Conservation (phyloP, 345 rosid species). For the Psidium friedrichsthalianum region DNA sequence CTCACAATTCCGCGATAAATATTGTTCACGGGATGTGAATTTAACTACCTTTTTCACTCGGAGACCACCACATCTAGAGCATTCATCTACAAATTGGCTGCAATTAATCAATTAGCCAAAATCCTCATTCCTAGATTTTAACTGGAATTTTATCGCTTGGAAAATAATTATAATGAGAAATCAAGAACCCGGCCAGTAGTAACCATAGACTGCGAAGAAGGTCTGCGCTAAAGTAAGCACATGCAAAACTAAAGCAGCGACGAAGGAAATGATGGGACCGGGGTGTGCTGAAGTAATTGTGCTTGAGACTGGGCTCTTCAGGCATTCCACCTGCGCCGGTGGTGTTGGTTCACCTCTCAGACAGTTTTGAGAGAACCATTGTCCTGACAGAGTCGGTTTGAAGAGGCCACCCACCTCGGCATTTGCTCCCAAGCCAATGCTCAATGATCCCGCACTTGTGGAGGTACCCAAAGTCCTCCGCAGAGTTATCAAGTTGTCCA, state of each 20-base stretch:
- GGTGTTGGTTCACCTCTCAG: slow-evolving; percentile 40
- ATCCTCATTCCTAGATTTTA: neutral
- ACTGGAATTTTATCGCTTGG: neutral
- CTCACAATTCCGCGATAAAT: accelerated
- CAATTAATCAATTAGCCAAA: neutral
- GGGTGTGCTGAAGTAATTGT: slow-evolving; percentile 60
- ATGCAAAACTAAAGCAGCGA: slow-evolving; percentile 51
- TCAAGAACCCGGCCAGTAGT: slow-evolving; percentile 19
- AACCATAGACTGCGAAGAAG: slow-evolving; percentile 52
- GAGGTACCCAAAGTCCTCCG: slow-evolving; percentile 64
- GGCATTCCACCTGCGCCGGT: slow-evolving; percentile 63
- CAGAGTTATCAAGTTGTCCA: slow-evolving; percentile 84
- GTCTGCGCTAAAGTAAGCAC: slow-evolving; percentile 62
- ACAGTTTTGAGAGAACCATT: slow-evolving; percentile 45
- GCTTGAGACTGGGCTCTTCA: slow-evolving; percentile 56
- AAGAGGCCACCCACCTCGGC: slow-evolving; percentile 74
- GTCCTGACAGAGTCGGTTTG: slow-evolving; percentile 71
- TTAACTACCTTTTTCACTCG: neutral
- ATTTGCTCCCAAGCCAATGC: slow-evolving; percentile 86
- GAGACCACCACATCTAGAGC: neutral
- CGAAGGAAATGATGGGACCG: slow-evolving; percentile 61
- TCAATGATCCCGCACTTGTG: slow-evolving; percentile 64
- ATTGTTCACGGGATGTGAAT: too few species aligned
- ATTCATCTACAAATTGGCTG: neutral
- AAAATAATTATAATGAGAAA: neutral